Evolutionary conservation across 441 rosid genomes (phyloP).

Genomic region (Biscutella auriculata): DNA sequence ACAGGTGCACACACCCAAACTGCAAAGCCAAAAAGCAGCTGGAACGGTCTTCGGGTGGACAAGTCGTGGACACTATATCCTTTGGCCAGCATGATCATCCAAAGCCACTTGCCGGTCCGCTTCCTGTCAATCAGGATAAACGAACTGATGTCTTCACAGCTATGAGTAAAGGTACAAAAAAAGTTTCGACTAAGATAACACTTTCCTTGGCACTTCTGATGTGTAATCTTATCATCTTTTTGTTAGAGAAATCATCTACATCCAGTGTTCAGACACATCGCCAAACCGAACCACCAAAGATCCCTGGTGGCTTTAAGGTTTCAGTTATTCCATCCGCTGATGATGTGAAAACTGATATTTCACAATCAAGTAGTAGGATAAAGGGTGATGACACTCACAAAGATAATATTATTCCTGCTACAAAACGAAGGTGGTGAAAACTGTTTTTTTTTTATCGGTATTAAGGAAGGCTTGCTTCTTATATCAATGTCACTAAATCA

Average conservation of each 20-base stretch:
- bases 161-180: constrained; percentile 35
- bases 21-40: constrained; percentile 80
- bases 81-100: constrained; percentile 77
- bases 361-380: constrained; percentile 29
- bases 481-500: constrained; percentile 19
- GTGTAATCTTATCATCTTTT: constrained; percentile 11
- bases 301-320: constrained; percentile 23
- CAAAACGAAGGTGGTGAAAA: constrained; percentile 53
- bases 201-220: background rate
- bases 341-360: constrained; percentile 28
- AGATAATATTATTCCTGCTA: constrained; percentile 31
- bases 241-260: constrained; percentile 31
- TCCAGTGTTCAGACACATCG: constrained; percentile 31
- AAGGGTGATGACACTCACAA: constrained; percentile 28
- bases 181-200: background rate
- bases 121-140: constrained; percentile 40
- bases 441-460: background rate
- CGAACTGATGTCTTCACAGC: constrained; percentile 25
- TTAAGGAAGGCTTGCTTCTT: background rate
- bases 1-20: constrained; percentile 68
- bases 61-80: constrained; percentile 44
- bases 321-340: constrained; percentile 26
- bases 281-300: constrained; percentile 22
- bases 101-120: constrained; percentile 37
- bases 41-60: constrained; percentile 60